Conservation (phyloP, 2,329 filamentous ascomycete genomes). For the Colletotrichum ledebouriae region DNA sequence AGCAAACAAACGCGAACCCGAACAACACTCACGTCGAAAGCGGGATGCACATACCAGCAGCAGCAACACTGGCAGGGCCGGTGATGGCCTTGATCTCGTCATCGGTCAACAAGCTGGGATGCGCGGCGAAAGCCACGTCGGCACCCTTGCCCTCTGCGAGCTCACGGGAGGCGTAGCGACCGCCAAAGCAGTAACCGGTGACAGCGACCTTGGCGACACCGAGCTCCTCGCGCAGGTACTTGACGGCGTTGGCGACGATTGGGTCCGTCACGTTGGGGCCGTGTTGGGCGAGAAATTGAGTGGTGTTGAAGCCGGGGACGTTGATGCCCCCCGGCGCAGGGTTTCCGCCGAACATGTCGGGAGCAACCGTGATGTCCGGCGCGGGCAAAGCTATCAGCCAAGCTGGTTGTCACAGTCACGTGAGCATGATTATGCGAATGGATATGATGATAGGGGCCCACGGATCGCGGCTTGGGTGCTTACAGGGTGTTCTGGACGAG, state of each 20-base stretch:
- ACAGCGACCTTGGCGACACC: slow-evolving; percentile 67
- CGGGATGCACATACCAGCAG: slow-evolving; percentile 61
- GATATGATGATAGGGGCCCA: not conserved
- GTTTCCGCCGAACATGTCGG: slow-evolving; percentile 75
- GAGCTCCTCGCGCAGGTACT: slow-evolving; percentile 60
- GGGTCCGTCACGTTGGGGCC: slow-evolving; percentile 57
- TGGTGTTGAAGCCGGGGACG: slow-evolving; percentile 56
- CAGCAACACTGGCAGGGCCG: slow-evolving; percentile 72
- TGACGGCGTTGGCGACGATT: slow-evolving; percentile 61
- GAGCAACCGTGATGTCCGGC: slow-evolving; percentile 73
- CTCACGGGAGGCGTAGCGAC: slow-evolving; percentile 68
- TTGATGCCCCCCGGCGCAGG: slow-evolving; percentile 59
- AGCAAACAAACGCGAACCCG: slow-evolving; percentile 11
- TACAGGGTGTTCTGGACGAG: slow-evolving; percentile 44
- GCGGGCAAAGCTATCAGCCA: slow-evolving; percentile 76
- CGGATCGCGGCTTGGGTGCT: not conserved
- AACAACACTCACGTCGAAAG: not conserved
- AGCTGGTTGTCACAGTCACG: slow-evolving; percentile 34
- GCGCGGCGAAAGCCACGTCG: slow-evolving; percentile 72
- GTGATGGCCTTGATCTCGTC: slow-evolving; percentile 70
- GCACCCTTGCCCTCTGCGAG: slow-evolving; percentile 64
- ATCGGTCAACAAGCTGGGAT: slow-evolving; percentile 72
- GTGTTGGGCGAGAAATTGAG: slow-evolving; percentile 57
- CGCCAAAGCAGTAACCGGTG: slow-evolving; percentile 76
- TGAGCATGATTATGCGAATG: not conserved